Evolutionary conservation across 2,329 filamentous ascomycete species (phyloP).

Genomic region (Aspergillus puulaauensis): DNA sequence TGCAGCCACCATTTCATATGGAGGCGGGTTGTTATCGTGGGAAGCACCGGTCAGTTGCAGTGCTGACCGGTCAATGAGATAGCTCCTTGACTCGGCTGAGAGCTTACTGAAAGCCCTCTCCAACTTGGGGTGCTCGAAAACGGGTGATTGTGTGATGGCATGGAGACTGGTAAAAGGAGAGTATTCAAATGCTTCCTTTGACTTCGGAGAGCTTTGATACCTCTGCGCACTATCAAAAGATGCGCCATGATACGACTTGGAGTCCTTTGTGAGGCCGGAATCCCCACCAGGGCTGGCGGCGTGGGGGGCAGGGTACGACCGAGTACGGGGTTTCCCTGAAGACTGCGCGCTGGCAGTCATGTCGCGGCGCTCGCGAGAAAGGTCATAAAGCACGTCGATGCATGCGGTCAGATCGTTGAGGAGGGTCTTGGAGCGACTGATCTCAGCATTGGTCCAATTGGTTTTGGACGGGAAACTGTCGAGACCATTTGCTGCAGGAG

Average conservation of each 20-base stretch:
- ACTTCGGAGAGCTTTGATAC: slow-evolving; percentile 22
- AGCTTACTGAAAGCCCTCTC: slow-evolving; percentile 23
- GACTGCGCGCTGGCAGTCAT: slow-evolving; percentile 34
- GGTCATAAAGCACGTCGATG: slow-evolving; percentile 64
- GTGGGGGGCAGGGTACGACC: slow-evolving; percentile 29
- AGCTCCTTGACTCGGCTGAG: slow-evolving; percentile 29
- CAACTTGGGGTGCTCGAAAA: slow-evolving; percentile 14
- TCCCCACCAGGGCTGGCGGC: slow-evolving; percentile 17
- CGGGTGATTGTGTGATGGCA: slow-evolving; percentile 6
- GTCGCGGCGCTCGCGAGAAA: slow-evolving; percentile 58
- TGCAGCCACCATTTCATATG: slow-evolving; percentile 43
- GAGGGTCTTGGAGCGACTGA: slow-evolving; percentile 57
- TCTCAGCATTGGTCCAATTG: slow-evolving; percentile 52
- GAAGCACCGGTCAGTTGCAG: slow-evolving; percentile 39
- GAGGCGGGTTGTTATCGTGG: slow-evolving; percentile 42
- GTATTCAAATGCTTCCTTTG: slow-evolving; percentile 25
- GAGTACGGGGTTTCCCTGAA: slow-evolving; percentile 20
- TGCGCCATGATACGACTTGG: slow-evolving; percentile 35
- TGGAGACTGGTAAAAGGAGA: slow-evolving; percentile 23
- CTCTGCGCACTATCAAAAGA: slow-evolving; percentile 37
- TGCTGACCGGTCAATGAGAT: slow-evolving; percentile 41
- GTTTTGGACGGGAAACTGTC: slow-evolving; percentile 37
- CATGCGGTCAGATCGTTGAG: slow-evolving; percentile 60
- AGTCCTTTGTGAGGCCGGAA: slow-evolving; percentile 23
- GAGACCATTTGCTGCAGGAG: slow-evolving; percentile 30